Conservation (phyloP, 1,139 yeast species). For the Pichia sorboxylosa region DNA sequence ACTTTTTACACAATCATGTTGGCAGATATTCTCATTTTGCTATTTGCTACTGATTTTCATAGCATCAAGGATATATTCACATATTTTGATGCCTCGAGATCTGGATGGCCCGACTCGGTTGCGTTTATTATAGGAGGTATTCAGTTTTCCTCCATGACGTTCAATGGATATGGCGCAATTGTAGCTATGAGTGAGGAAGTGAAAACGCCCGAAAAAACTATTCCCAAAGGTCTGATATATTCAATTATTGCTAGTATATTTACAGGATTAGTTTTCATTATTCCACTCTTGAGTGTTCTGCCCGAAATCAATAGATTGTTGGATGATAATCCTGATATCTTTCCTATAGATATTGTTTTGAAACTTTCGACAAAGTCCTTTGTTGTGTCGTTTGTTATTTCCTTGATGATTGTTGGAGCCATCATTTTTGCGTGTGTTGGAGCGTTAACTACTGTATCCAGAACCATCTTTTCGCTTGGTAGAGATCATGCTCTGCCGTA, state of each 20-base stretch:
- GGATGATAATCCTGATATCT: conserved; percentile 48
- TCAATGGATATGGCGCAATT: conserved; percentile 74
- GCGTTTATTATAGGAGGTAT: conserved; percentile 72
- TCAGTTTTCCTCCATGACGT: conserved; percentile 67
- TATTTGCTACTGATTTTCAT: conserved; percentile 51
- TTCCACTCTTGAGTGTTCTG: conserved; percentile 59
- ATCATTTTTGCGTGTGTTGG: conserved; percentile 71
- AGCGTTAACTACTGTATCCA: conserved; percentile 71
- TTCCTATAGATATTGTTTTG: conserved; percentile 49
- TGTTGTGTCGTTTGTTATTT: conserved; percentile 55
- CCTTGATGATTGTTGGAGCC: conserved; percentile 57
- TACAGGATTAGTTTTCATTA: conserved; percentile 59
- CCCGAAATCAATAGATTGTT: conserved; percentile 50
- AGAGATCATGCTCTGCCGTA: conserved; percentile 82
- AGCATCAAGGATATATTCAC: conserved; percentile 50
- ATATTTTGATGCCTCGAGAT: conserved; percentile 56
- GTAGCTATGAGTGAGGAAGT: conserved; percentile 81
- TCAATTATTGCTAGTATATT: conserved; percentile 54
- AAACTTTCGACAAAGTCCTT: conserved; percentile 59
- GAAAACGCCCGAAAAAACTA: conserved; percentile 57
- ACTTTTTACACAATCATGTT: conserved; percentile 60
- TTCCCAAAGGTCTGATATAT: conserved; percentile 65
- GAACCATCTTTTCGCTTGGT: conserved; percentile 79
- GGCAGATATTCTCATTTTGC: conserved; percentile 49
- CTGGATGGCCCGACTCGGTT: conserved; percentile 59